phyloP scores from a whole-genome alignment of 805 yeast species.

The Saccharomycopsis fermentans region DNA sequence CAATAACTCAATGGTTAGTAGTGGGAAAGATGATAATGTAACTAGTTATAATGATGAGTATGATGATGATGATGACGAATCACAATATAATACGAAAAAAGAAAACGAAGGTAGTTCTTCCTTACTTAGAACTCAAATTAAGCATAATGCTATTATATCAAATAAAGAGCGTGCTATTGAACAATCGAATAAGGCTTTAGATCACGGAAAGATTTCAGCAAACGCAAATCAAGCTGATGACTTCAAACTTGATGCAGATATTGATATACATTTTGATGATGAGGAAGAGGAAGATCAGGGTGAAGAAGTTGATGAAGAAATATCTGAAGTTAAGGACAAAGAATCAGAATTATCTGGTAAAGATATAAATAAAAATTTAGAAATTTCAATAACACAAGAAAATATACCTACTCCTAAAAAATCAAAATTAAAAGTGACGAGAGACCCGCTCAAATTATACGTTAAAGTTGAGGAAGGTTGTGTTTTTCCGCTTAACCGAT shows the following conservation, averaged over 20 bases:
- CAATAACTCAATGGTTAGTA: neutral
- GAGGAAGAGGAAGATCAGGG: constrained; percentile 16
- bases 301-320: constrained; percentile 10
- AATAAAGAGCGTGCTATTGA: neutral
- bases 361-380: neutral
- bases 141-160: neutral
- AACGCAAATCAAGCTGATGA: constrained; percentile 3
- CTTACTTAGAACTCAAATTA: neutral
- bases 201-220: neutral
- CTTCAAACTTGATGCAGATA: constrained; percentile 14
- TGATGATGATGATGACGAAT: neutral
- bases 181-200: neutral
- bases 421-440: constrained; percentile 14
- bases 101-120: constrained; percentile 1
- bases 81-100: neutral
- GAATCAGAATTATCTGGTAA: neutral
- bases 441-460: constrained; percentile 18
- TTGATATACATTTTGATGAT: constrained; percentile 19
- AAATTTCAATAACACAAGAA: neutral
- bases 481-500: constrained; percentile 39
- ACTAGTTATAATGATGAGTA: neutral
- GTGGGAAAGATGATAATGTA: neutral
- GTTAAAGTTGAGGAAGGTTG: constrained; percentile 23
- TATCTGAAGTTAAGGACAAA: constrained; percentile 2
- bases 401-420: neutral